Conservation (phyloP, 495 filamentous ascomycete genomes). For the Lasiosphaeria ovina region DNA sequence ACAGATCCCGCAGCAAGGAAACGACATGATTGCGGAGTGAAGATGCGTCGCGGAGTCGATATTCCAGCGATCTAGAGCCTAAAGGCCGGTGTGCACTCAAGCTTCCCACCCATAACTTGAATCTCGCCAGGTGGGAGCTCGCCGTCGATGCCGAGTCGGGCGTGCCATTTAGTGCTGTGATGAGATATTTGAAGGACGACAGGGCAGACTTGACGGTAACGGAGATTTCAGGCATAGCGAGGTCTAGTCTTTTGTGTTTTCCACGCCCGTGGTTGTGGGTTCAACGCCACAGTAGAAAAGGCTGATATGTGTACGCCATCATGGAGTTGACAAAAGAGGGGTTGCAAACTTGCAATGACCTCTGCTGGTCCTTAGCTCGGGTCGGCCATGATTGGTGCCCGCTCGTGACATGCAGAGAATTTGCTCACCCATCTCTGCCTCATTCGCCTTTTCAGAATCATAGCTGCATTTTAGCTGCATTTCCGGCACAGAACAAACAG, state of each 20-base stretch:
- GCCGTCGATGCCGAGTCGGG: neutral
- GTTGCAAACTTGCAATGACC: neutral
- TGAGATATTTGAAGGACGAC: neutral
- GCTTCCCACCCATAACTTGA: constrained; percentile 10
- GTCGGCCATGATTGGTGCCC: neutral
- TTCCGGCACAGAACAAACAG: too few relatives aligned
- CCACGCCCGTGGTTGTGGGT: too few relatives aligned
- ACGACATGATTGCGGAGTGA: constrained; percentile 17
- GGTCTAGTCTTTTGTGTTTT: neutral
- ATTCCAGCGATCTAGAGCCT: constrained; percentile 8
- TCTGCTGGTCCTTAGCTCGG: neutral
- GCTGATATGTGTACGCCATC: too few relatives aligned
- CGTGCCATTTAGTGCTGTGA: neutral
- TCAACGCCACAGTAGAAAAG: neutral
- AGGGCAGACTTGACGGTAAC: constrained; percentile 1
- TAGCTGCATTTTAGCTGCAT: too few relatives aligned
- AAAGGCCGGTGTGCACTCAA: constrained; percentile 15
- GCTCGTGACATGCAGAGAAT: neutral
- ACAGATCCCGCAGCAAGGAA: constrained; percentile 8
- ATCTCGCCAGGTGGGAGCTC: constrained; percentile 10
- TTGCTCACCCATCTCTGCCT: neutral
- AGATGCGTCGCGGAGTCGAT: constrained; percentile 16
- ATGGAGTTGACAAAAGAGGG: neutral
- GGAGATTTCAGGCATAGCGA: neutral
- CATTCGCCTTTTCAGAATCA: neutral